Evolutionary conservation across 2,329 filamentous ascomycete genomes (phyloP), one percentile per base, ranked within the genome.

Genomic region (Aspergillus transmontanensis): DNA sequence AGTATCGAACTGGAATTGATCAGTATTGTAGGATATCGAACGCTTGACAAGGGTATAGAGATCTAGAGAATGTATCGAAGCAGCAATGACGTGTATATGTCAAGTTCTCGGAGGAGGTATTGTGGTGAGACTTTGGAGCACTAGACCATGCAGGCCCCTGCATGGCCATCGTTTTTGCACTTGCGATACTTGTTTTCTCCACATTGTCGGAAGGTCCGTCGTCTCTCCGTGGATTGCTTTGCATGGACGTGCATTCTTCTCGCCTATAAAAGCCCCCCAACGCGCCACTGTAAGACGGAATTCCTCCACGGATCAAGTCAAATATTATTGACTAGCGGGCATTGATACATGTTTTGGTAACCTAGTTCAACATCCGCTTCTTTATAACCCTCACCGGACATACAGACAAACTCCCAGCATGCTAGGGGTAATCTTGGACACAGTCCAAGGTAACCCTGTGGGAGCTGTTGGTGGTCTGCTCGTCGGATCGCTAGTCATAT

Each of bases 281-380:
- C 1, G n/a, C 9, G 5, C n/a, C 9, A 3, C n/a, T 23, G 21
- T 12, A 12, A 1, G 10, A 23, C 1, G 10, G 21, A 6, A 2
- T 5, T 23, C 23, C 0, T 12, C 23, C 43, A 46, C 10, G 10
- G 0, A 23, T 7, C 11, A 14, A 46, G 23, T 23, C 2, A 23
- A 3, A 23, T 23, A 23, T 3, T 3, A 23, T 2, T 23, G 23
- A 23, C 21, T 1, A 21, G 21, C 21, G 23, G 23, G 23, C 23
- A 23, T 23, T 23, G 23, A 23, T 23, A 23, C 0, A 2, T 23
- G 23, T 3, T 23, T 23, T 41, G 16, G 1, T 41, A 41, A 11
- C 21, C 19, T 45, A 23, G 1, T 23, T n/a, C 1, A 23, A 23
- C 23, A 23, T 23, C 23, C 2, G 23, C 23, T 23, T 23, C 23